A percentile compares a stretch with the other conserved stretches of the same genome.
Conservation (phyloP, 2,329 filamentous ascomycete species). For the Fusarium sp. region DNA sequence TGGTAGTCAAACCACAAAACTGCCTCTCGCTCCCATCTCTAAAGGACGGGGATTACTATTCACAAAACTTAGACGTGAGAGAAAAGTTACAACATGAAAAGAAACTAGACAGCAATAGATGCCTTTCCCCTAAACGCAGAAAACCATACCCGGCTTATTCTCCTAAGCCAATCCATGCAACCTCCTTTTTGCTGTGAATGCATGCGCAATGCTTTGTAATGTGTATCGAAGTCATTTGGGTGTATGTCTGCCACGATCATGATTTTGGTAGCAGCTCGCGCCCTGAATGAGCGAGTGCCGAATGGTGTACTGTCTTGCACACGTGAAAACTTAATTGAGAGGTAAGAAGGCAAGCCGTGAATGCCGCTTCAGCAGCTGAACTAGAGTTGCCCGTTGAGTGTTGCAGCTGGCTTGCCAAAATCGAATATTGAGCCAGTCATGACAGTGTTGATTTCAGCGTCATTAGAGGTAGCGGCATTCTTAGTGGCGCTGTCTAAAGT, state of each 20-base stretch:
- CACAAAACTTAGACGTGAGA: conserved; percentile 18
- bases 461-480: conserved; percentile 18
- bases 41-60: conserved; percentile 9
- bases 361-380: conserved; percentile 1
- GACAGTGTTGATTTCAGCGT: conserved; percentile 11
- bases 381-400: conserved; percentile 18
- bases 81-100: conserved; percentile 3
- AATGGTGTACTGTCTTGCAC: conserved; percentile 29
- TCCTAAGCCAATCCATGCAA: conserved; percentile 35
- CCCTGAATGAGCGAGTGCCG: background rate
- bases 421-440: conserved; percentile 42
- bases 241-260: conserved; percentile 20
- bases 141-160: conserved; percentile 24
- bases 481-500: conserved; percentile 52
- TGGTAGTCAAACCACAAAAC: conserved; percentile 11
- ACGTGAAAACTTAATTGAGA: conserved; percentile 9
- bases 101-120: conserved; percentile 11
- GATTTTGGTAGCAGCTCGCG: conserved; percentile 10
- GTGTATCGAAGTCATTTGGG: conserved; percentile 11
- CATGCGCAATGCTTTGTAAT: conserved; percentile 22
- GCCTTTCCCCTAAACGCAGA: conserved; percentile 22
- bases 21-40: conserved; percentile 17
- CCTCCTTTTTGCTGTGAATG: conserved; percentile 26
- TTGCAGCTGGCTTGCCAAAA: conserved; percentile 18
- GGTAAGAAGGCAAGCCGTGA: conserved; percentile 3